phyloP scores from a whole-genome alignment of 768 basidiomycete species.

The Leccinum rimulosum region DNA sequence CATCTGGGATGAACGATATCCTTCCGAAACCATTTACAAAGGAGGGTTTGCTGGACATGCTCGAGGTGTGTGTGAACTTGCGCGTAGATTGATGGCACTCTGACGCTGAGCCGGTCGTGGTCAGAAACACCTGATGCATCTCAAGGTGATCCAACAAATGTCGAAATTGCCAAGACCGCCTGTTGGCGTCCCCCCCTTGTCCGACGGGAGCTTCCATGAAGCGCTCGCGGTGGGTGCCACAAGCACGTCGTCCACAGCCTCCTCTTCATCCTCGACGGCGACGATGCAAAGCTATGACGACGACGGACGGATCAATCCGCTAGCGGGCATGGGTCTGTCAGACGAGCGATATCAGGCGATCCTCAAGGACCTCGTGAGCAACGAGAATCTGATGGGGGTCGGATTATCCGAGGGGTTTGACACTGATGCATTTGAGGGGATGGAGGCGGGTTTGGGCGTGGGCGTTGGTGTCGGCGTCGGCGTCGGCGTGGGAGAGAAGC shows the following conservation, averaged over 20 bases:
- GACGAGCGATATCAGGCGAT: constrained; percentile 87
- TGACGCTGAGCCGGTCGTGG: not conserved
- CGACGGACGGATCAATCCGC: constrained; percentile 70
- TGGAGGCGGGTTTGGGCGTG: constrained; percentile 14
- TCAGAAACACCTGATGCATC: constrained; percentile 84
- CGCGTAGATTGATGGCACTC: not conserved
- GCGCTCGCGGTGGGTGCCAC: constrained; percentile 44
- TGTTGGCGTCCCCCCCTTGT: constrained; percentile 60
- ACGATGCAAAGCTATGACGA: constrained; percentile 32
- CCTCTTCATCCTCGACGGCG: constrained; percentile 15
- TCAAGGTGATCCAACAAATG: constrained; percentile 83
- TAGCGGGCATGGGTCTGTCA: constrained; percentile 83
- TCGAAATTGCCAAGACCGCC: constrained; percentile 56
- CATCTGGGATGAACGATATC: constrained; percentile 90
- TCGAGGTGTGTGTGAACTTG: constrained; percentile 58
- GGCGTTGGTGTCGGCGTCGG: not conserved
- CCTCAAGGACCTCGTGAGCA: constrained; percentile 67
- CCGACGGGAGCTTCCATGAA: constrained; percentile 53
- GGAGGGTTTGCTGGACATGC: constrained; percentile 84
- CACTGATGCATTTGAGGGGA: constrained; percentile 12
- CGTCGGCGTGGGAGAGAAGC: constrained; percentile 34
- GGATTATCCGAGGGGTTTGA: constrained; percentile 31
- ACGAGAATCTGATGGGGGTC: constrained; percentile 53
- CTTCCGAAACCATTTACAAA: constrained; percentile 98
- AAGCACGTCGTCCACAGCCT: not conserved